These are phyloP conservation scores for Bruguiera gymnorhiza DNA, from an alignment of 345 rosid genomes.

Conservation along the genomic window DNA sequence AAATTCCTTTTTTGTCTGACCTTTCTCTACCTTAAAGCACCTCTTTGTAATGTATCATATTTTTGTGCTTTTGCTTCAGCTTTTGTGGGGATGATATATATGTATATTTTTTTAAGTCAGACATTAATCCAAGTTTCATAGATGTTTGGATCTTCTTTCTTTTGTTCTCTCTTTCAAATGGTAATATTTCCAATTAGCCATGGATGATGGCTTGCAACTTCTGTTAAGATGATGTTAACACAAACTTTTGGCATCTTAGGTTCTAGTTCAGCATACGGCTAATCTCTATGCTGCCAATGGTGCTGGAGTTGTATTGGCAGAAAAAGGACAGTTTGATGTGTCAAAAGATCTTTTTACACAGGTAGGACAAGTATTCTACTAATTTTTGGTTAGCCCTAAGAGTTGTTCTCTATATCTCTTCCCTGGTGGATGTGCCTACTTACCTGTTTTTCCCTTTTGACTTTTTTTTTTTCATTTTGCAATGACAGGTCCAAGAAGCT, in stretches of 20 bases:
- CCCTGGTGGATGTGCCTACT: background rate
- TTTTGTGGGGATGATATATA: too few relatives aligned
- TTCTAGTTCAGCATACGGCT: constrained; percentile 80
- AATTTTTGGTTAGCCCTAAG: constrained; percentile 6
- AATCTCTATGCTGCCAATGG: constrained; percentile 98
- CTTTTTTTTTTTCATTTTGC: constrained; percentile 5
- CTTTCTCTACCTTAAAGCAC: too few relatives aligned
- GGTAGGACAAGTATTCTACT: constrained; percentile 36
- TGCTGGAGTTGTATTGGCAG: constrained; percentile 92
- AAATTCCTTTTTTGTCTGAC: too few relatives aligned
- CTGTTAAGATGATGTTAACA: background rate
- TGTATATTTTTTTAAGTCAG: too few relatives aligned
- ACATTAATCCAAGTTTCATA: too few relatives aligned
- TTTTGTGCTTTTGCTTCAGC: too few relatives aligned
- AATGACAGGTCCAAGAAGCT: constrained; percentile 88
- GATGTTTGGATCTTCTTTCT: background rate
- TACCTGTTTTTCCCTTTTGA: constrained; percentile 7
- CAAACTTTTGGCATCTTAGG: constrained; percentile 38
- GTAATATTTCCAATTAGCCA: background rate
- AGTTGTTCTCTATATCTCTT: background rate
- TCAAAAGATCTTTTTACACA: constrained; percentile 93
- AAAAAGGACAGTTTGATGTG: constrained; percentile 93
- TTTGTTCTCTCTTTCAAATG: background rate
- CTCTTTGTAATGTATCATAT: too few relatives aligned
- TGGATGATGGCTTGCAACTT: background rate